Evolutionary conservation across 2,329 filamentous ascomycete species (phyloP).

Genomic region (Aspergillus oerlinghausenensis): DNA sequence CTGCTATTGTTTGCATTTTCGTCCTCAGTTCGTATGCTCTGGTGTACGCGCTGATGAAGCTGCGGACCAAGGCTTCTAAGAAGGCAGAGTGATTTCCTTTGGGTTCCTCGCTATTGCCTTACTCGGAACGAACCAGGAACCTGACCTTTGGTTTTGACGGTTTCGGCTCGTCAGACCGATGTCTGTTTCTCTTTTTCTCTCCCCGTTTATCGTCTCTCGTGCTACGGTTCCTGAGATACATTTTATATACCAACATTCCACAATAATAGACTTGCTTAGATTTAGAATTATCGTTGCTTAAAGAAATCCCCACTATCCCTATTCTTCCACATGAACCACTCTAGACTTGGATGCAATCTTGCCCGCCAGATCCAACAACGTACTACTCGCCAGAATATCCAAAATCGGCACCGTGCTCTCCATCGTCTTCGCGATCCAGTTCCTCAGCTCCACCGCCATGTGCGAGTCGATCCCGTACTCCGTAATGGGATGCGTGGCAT

Average conservation of each 20-base stretch:
- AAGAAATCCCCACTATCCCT: not conserved
- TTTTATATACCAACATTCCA: not conserved
- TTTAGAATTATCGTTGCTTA: not conserved
- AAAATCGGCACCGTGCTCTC: conserved; percentile 24
- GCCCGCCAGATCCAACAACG: conserved; percentile 19
- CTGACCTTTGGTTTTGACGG: no score
- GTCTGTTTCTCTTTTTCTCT: no score
- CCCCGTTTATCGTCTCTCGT: not conserved
- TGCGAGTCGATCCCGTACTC: conserved; percentile 42
- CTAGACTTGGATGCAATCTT: conserved; percentile 14
- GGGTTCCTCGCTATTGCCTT: not conserved
- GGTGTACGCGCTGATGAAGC: conserved; percentile 39
- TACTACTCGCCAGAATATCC: conserved; percentile 24
- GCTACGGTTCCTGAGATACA: no score
- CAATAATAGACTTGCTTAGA: not conserved
- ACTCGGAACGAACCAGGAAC: not conserved
- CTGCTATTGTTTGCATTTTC: conserved; percentile 56
- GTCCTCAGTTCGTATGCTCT: conserved; percentile 50
- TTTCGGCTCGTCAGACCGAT: not conserved
- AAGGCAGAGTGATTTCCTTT: conserved; percentile 22
- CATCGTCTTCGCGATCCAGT: conserved; percentile 38
- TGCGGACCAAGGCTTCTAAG: conserved; percentile 33
- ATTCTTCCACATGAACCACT: conserved; percentile 16
- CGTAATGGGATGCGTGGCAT: conserved; percentile 22
- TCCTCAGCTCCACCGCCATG: conserved; percentile 43